Evolutionary conservation across 2,329 filamentous ascomycete genomes (phyloP), one percentile per base, ranked within the genome.

Genomic region (Botrytis sinoallii): DNA sequence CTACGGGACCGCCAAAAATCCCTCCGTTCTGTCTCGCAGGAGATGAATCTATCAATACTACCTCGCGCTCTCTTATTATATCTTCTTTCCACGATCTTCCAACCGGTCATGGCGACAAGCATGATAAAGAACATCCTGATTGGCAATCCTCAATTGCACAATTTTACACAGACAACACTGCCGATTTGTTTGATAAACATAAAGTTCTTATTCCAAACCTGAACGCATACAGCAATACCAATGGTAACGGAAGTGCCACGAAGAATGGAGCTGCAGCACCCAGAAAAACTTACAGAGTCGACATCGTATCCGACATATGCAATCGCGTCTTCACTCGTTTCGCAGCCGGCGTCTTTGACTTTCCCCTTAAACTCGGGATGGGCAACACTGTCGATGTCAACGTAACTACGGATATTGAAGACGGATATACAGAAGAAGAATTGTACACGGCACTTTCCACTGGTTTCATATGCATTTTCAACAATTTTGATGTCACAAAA

Each of bases 401-500:
- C 29, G 18, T 48, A 38, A 64, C 29, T 14, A 48, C 44, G 12
- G 69, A 71, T 32, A 10, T 22, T 20, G 60, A 48, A 52, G 59
- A 71, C 14, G 69, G 57, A 40, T 71, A 65, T 20, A 71, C 69
- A 2, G 69, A 71, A 63, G 64, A 61, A 40, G 25, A 73, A 89
- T 69, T 74, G 73, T 60, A 59, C 16, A 16, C 6, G 12, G 35
- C 82, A 4, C 85, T 94, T 40, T 85, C 90, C 0, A 85, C 89
- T 22, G 87, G 94, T 68, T 93, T 90, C 79, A 85, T 86, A 18
- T 86, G 87, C 79, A 85, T 93, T 75, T 91, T 92, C 84, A 86
- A 90, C 78, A 75, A 76, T 46, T 88, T 90, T 10, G 90, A 95
- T 76, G 86, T 88, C 0, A 87, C 86, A 77, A 91, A 90, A 82